Evolutionary conservation across 331 rosid genomes (phyloP).

Genomic region (Dryas integrifolia): DNA sequence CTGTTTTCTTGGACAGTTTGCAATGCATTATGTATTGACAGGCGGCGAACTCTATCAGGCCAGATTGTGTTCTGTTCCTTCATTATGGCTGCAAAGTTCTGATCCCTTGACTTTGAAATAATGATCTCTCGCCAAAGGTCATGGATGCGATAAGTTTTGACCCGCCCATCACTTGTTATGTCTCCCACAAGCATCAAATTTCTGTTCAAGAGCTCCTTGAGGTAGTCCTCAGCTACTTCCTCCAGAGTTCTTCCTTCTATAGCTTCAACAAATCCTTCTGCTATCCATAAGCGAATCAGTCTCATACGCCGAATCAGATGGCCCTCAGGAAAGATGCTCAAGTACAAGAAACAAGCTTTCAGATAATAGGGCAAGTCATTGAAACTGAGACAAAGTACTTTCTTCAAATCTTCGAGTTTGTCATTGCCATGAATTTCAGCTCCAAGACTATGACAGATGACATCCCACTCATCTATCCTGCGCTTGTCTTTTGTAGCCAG

Average conservation of each 20-base stretch:
- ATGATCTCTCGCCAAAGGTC: conserved; percentile 40
- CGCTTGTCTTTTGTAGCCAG: conserved; percentile 46
- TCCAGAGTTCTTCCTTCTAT: conserved; percentile 50
- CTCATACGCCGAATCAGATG: conserved; percentile 45
- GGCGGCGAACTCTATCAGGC: conserved; percentile 50
- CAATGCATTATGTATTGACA: conserved; percentile 38
- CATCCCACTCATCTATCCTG: conserved; percentile 57
- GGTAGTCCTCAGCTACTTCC: conserved; percentile 51
- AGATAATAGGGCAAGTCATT: conserved; percentile 48
- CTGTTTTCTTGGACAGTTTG: conserved; percentile 34
- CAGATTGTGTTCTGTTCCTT: conserved; percentile 31
- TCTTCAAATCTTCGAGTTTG: conserved; percentile 47
- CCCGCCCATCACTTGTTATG: conserved; percentile 24
- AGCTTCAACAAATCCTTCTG: conserved; percentile 52
- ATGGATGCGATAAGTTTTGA: conserved; percentile 19
- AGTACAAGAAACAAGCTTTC: conserved; percentile 48
- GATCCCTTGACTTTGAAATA: conserved; percentile 46
- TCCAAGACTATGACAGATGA: conserved; percentile 44
- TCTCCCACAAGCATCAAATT: conserved; percentile 42
- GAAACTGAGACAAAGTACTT: conserved; percentile 46
- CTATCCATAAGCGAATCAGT: conserved; percentile 57
- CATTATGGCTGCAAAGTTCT: conserved; percentile 46
- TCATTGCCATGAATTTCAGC: conserved; percentile 47
- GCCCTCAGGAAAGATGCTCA: conserved; percentile 50
- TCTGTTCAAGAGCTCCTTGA: conserved; percentile 56